Base-by-base conservation (phyloP, 2,329 filamentous ascomycete species). In the Raffaelea deltoideospora region DNA sequence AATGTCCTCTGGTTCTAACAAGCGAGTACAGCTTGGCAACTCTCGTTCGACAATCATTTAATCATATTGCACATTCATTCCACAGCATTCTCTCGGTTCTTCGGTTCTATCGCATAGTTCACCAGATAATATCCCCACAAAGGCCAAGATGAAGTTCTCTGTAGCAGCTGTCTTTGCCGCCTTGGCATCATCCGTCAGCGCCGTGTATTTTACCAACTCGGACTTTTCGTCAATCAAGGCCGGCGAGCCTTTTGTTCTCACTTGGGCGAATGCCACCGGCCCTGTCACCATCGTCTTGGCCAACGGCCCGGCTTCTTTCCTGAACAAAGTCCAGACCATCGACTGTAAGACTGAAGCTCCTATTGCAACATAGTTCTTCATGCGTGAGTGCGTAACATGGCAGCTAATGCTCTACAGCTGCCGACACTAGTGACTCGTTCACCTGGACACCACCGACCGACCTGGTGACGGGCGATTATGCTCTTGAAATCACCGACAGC, bases 401-500 rank as follows among this genome's bases (percentile, higher is more conserved):
- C 2, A 14, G 24, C 19, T 28, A 26, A 34, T 32, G 41, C 33
- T 15, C 14, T n/a, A 13, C 13, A 65, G 59, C 56, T 27, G 49
- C 43, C 40, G 43, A 49, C 33, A 48, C 53, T 32, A 57, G 51
- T 37, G 42, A 38, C 26, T 58, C 53, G 38, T 60, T 50, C 54
- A 54, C 50, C 41, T 64, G 57, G 56, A 53, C 50, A 14, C 57
- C 59, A 13, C 43, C 54, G 20, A 31, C 49, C n/a, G 45, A 46
- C 40, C 50, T 64, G 22, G 39, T 56, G 39, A 46, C 52, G 21
- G 63, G 53, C 50, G 48, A 45, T 23, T 68, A 67, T 45, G 63
- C 64, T 42, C 54, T 68, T 44, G 51, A 59, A 52, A 64, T 68
- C 47, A 42, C 37, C 21, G 63, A 67, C 45, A 47, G 46, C 24